Base-by-base conservation (phyloP, 2,329 filamentous ascomycete species). In the Talaromyces rugulosus region DNA sequence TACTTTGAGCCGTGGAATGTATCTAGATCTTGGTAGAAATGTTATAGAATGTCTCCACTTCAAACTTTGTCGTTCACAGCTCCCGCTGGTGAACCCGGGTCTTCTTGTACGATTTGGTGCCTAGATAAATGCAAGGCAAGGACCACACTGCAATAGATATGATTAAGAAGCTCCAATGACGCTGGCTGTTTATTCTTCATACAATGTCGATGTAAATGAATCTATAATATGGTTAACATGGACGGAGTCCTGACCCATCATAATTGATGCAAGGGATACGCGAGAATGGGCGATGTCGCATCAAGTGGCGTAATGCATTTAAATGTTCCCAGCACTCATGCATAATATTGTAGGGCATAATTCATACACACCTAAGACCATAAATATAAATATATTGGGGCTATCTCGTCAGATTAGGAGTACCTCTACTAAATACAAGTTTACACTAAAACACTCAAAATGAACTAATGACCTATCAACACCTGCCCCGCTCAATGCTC, bases 181-280 rank as follows among this genome's bases (percentile, higher is more conserved):
- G n/a, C 11, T 23, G 12, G 3, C 5, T 31, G 3, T 34, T 1
- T 56, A 44, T 16, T 16, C 18, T 58, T 58, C 34, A 2, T 23
- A 62, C 34, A 55, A 62, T 11, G 12, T 47, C 50, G 36, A 62
- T 14, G 58, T 51, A n/a, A 58, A 58, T 40, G 14, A 14, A n/a
- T 40, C 5, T 40, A 40, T 40, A n/a, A 40, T 16, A n/a, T 34
- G 33, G 33, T 34, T 34, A 8, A 34, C 33, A 34, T 12, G 14
- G 36, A 40, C 3, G n/a, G 23, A n/a, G n/a, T n/a, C 12, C 16
- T 16, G 14, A n/a, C 36, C 16, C 36, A 40, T n/a, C 14, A n/a
- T 40, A 34, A 23, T 23, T 23, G 3, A 40, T n/a, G 36, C 36
- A 40, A 40, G 36, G 36, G 36, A n/a, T 40, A 40, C 16, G 5